Evolutionary conservation across 1,284 basidiomycete species (phyloP), one percentile per base, ranked within the genome.

Genomic region (Rugosomyces carneus): DNA sequence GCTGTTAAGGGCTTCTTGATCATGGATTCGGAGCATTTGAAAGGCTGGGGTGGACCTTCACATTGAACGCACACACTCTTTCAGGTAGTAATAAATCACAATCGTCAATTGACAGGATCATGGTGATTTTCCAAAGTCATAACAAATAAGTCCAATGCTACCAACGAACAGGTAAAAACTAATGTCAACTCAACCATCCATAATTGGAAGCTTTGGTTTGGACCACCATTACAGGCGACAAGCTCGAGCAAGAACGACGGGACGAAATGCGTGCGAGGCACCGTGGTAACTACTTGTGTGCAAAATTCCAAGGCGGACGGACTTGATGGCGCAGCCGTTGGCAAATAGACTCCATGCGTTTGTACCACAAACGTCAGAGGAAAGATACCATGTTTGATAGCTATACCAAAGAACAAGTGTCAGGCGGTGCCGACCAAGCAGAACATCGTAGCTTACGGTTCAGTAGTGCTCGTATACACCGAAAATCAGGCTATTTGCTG

Each of bases 241-340:
- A 44, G 44, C 15, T 50, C 37, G 20, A 44, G 34, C 34, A 50
- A 20, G 39, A 50, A 50, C 2, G 45, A 50, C 16, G 49, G 45
- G 2, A 39, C 19, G 51, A n/a, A 40, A 26, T 44, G 37, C 5
- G 49, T 41, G 26, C 35, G 49, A 1, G 26, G 44, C 20, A 40
- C 42, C 3, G 39, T 23, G 5, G 49, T 50, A 29, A 44, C 42
- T 2, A 50, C 42, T 15, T 50, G 48, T 8, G 42, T 41, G 20
- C 48, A 50, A 42, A 40, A 40, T n/a, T 1, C 44, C 48, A 10
- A 47, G 41, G 23, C 32, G 19, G 18, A 43, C 32, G 5, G 44
- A 47, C 38, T 40, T 46, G 41, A 50, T 41, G 15, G 44, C 46
- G 38, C 48, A 50, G 9, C 29, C 36, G 26, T 42, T 40, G 15